Base-by-base conservation (phyloP, 352 stramenopile species). In the Phytophthora idaei region DNA sequence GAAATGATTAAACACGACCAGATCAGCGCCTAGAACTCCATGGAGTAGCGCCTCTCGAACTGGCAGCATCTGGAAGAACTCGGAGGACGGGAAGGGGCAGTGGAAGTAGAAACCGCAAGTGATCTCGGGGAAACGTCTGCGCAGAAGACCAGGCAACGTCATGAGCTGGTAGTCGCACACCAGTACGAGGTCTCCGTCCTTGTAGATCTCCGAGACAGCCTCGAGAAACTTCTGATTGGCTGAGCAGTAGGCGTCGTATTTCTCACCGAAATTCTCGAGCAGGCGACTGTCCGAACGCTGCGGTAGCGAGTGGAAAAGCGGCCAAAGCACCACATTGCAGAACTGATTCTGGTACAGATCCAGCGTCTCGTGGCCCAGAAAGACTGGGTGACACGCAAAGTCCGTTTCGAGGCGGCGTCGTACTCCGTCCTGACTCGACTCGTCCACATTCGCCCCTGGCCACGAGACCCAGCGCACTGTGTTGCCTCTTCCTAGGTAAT, bases 81-180 rank as follows among this genome's bases (percentile, higher is more conserved):
- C 90, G 10, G 87, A 95, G 9, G 89, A 97, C 37, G 91, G 91
- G 54, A 97, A 97, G 21, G 91, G 91, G 42, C 80, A 93, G 69
- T 97, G 91, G 49, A 97, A 90, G 74, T 94, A 97, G 57, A 94
- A 97, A 27, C 81, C 90, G 49, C 90, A 93, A 14, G 83, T 89
- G 47, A 90, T 83, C 9, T 94, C 76, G 1, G 88, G 84, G 55
- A 93, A 92, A 15, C 87, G 85, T 14, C 84, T 74, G 32, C 87
- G 84, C 14, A 97, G 69, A 39, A 96, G 52, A 2, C 80, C 81
- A 0, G 91, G 91, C 7, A 97, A 57, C 32, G 80, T 78, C 89
- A 97, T 97, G 21, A 97, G 76, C 47, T 97, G 87, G 72, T 97
- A 97, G 77, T 96, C 90, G 57, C 90, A 92, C 37, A 97, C 88